Conservation (phyloP, 208 protist genomes). For the Crithidia fasciculata region DNA sequence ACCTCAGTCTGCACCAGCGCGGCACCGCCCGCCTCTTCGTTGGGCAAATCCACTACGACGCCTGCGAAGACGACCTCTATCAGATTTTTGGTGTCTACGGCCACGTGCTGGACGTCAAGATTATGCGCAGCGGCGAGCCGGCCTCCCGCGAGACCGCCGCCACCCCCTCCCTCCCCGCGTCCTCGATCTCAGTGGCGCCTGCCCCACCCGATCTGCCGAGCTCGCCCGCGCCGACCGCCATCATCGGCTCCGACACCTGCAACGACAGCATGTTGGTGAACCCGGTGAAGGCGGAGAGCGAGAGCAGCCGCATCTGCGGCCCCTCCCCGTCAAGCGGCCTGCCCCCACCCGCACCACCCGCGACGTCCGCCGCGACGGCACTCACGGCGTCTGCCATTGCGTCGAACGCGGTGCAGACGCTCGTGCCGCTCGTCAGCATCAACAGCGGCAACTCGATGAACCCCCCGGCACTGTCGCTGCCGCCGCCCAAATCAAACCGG, state of each 20-base stretch:
- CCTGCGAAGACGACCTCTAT: constrained; percentile 17
- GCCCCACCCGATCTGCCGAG: neutral
- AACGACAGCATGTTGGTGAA: constrained; percentile 13
- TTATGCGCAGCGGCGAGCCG: constrained; percentile 13
- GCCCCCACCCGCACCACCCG: neutral
- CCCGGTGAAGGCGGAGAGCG: neutral
- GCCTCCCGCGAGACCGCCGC: neutral
- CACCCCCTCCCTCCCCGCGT: too few relatives aligned
- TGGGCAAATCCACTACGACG: constrained; percentile 21
- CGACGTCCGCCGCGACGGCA: neutral
- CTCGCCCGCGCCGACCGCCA: neutral
- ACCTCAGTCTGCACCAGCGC: constrained; percentile 16
- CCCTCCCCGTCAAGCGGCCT: neutral
- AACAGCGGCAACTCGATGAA: neutral
- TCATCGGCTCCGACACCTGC: neutral
- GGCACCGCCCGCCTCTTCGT: constrained; percentile 17
- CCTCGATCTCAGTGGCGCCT: too few relatives aligned
- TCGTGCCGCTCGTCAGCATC: neutral
- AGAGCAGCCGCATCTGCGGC: constrained; percentile 3
- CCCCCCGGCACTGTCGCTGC: neutral
- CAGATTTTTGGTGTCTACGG: constrained; percentile 18
- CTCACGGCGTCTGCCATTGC: neutral
- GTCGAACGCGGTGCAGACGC: neutral
- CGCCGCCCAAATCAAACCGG: neutral
- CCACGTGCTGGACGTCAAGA: constrained; percentile 17